Evolutionary conservation across 2,329 filamentous ascomycete species (phyloP), one percentile per base, ranked within the genome.

Genomic region (Apiospora malaysiana): DNA sequence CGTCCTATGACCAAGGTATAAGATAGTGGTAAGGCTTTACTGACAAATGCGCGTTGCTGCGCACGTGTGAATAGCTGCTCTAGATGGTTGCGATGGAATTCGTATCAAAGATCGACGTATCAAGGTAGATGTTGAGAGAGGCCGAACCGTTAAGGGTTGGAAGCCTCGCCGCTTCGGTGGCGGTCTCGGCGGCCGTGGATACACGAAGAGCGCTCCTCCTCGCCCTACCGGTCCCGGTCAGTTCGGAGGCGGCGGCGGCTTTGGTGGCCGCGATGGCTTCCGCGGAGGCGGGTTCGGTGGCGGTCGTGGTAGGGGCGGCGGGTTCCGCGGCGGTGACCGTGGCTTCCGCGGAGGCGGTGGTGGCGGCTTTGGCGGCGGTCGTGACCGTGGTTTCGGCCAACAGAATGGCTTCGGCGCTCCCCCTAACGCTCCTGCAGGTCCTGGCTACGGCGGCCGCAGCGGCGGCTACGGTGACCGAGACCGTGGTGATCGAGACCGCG

Each of bases 51-150:
- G 88, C 88, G 82, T 84, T 84, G 85, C 73, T 83, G 87, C 85
- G 87, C 86, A 85, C 82, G 83, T 82, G 80, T 82, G 82, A 87
- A 84, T 88, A 97, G 96, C 95, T 87, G 96, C 96, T 83, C 91
- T 98, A 86, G 97, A 91, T 78, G 83, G 86, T 76, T 91, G 88
- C 81, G 95, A 98, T 87, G 94, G 94, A 75, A 93, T 97, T 79
- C 91, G 92, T 76, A 97, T 99, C 84, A 97, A 94, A 81, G 95
- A 97, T 80, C 91, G 95, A 79, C 91, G 92, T 77, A 93, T 98
- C 78, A 90, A 97, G 79, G 94, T 98, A 78, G 96, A 99, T 80
- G 95, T 98, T 72, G 96, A 99, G 84, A 92, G 96, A 79, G 96
- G 96, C 75, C 92, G 96, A 76, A 98, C 96, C 43, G 94, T 98